Base-by-base conservation (phyloP, 1,139 yeast genomes). In the Sugiyamaella xylanicola region DNA sequence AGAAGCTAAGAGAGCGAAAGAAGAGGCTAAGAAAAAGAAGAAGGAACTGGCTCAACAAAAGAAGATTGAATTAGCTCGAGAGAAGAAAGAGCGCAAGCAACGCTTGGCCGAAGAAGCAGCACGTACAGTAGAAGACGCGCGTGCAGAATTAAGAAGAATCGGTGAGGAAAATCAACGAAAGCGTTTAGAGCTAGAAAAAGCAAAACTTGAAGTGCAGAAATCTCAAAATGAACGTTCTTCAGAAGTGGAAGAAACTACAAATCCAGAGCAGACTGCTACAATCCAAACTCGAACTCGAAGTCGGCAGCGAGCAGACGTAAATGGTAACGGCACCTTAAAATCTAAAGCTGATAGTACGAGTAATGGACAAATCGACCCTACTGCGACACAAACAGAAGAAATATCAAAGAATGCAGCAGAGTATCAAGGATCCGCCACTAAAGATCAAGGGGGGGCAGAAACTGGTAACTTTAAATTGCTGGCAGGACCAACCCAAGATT, bases 1-100 rank as follows among this genome's bases (percentile, higher is more conserved):
- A 17, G 53, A 56, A 41, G 51, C 43, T 36, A 15, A 43, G 47
- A 41, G 32, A 32, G 48, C 41, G 40, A 3, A 55, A 51, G 42
- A 54, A 54, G 29, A n/a, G n/a, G n/a, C n/a, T n/a, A n/a, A n/a
- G n/a, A n/a, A n/a, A n/a, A 56, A 46, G 41, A 51, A 51, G 53
- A 32, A 39, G 25, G 36, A 48, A 21, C 37, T 27, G 52, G 35
- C 25, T 29, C 43, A 50, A 19, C 43, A 51, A 35, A 27, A 53
- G 36, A 40, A 48, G 21, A 54, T 16, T 4, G 21, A 45, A 25
- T 22, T n/a, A 2, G 32, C 25, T 16, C 44, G 15, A 27, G 40
- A 29, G n/a, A 11, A 29, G 19, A 17, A 13, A 15, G 17, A n/a
- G n/a, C n/a, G n/a, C n/a, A n/a, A n/a, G n/a, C 16, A 13, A n/a